Evolutionary conservation across 139 green algal genomes (phyloP).

Genomic region (Protoeuglena noctilucae): DNA sequence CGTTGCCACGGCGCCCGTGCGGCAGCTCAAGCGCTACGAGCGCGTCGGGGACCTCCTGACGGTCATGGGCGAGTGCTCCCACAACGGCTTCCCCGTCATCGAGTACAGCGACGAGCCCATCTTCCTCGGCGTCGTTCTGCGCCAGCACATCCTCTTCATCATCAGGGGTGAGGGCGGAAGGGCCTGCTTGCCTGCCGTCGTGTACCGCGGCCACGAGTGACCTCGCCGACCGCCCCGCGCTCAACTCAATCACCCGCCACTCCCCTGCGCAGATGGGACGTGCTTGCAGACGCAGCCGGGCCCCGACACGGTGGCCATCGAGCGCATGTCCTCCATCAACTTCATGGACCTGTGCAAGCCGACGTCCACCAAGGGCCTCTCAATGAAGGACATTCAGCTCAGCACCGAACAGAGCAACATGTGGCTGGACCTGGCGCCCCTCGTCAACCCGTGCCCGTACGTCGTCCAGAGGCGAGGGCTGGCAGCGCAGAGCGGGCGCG

Average conservation of each 20-base stretch:
- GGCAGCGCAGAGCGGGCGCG: too few relatives aligned
- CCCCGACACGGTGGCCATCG: slow-evolving; percentile 11
- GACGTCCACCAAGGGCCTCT: slow-evolving; percentile 14
- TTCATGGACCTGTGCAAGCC: slow-evolving; percentile 31
- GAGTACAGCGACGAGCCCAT: background rate
- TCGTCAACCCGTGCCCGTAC: slow-evolving; percentile 39
- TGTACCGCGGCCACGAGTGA: too few relatives aligned
- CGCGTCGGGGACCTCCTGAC: slow-evolving; percentile 24
- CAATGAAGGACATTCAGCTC: slow-evolving; percentile 14
- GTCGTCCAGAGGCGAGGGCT: slow-evolving; percentile 39
- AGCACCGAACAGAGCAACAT: slow-evolving; percentile 21
- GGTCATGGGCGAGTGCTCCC: slow-evolving; percentile 18
- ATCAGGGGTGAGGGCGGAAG: too few relatives aligned
- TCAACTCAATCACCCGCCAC: too few relatives aligned
- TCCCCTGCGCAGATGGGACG: too few relatives aligned
- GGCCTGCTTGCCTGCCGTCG: too few relatives aligned
- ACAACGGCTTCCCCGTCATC: slow-evolving; percentile 56
- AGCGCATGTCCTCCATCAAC: slow-evolving; percentile 12
- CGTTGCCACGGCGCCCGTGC: slow-evolving; percentile 16
- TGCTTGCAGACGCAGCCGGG: slow-evolving; percentile 15
- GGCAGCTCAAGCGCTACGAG: slow-evolving; percentile 33
- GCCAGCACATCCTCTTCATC: slow-evolving; percentile 39
- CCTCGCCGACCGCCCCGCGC: slow-evolving; percentile 16
- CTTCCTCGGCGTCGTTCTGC: slow-evolving; percentile 27
- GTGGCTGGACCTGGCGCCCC: slow-evolving; percentile 44